A percentile compares a stretch with the other conserved stretches of the same genome.
Evolutionary conservation across 805 yeast species (phyloP).

Genomic region (Starmerella gropengiesseri): DNA sequence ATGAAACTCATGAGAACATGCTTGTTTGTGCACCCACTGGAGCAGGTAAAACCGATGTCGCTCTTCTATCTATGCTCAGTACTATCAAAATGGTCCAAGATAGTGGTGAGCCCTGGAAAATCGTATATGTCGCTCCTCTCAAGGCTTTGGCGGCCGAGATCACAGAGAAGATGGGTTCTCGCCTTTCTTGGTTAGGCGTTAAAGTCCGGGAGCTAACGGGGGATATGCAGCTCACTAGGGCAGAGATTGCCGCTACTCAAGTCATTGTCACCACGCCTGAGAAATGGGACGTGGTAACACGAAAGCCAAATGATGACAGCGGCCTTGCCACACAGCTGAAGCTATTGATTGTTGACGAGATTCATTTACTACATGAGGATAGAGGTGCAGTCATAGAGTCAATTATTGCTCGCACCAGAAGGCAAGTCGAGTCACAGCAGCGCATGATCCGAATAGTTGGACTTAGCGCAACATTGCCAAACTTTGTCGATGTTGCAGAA

Average conservation of each 20-base stretch:
- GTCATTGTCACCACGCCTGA: conserved; percentile 91
- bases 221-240: conserved; percentile 81
- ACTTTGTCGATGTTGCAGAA: conserved; percentile 86
- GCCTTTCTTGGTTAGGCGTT: conserved; percentile 75
- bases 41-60: conserved; percentile 95
- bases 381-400: conserved; percentile 97
- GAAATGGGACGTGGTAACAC: conserved; percentile 95
- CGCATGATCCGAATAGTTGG: conserved; percentile 91
- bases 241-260: conserved; percentile 73
- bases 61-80: conserved; percentile 66
- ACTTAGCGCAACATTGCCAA: conserved; percentile 86
- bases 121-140: conserved; percentile 85
- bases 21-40: conserved; percentile 96
- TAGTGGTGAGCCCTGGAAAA: conserved; percentile 71
- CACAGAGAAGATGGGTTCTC: conserved; percentile 73
- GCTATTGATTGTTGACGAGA: conserved; percentile 86
- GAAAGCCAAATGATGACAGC: conserved; percentile 81
- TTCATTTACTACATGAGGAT: conserved; percentile 91
- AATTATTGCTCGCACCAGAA: conserved; percentile 79
- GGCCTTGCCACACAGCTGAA: conserved; percentile 77
- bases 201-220: conserved; percentile 84
- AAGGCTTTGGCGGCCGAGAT: conserved; percentile 95
- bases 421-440: conserved; percentile 92
- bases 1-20: conserved; percentile 88
- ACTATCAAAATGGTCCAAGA: conserved; percentile 39